These are phyloP conservation scores for Rhodotorula sp. DNA, from an alignment of 1,284 basidiomycete species.

Conservation along the genomic window DNA sequence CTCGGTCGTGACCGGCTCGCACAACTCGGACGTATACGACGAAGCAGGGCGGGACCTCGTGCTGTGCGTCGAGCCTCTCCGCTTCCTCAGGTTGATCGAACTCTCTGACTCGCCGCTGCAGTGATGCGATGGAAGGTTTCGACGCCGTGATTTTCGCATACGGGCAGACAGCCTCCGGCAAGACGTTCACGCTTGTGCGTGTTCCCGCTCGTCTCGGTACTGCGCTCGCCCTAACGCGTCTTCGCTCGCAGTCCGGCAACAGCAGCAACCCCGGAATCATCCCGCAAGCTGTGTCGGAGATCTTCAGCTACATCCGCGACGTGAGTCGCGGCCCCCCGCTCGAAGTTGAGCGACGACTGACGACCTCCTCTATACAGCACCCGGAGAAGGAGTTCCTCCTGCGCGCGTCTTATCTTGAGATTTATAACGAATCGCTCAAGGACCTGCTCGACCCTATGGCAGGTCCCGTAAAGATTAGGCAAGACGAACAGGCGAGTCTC, in stretches of 20 bases:
- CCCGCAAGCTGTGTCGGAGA: slow-evolving; percentile 70
- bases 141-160: slow-evolving; percentile 94
- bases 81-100: slow-evolving; percentile 46
- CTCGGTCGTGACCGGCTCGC: slow-evolving; percentile 73
- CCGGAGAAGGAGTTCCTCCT: slow-evolving; percentile 86
- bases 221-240: slow-evolving; percentile 12
- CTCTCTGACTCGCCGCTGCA: slow-evolving; percentile 50
- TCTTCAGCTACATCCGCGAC: slow-evolving; percentile 54
- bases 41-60: slow-evolving; percentile 83
- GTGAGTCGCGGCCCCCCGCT: slow-evolving; percentile 16
- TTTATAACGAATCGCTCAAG: slow-evolving; percentile 92
- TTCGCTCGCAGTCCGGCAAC: slow-evolving; percentile 60
- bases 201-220: neutral
- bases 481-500: slow-evolving; percentile 38
- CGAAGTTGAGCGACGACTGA: neutral
- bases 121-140: slow-evolving; percentile 81
- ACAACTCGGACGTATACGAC: slow-evolving; percentile 81
- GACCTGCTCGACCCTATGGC: slow-evolving; percentile 72
- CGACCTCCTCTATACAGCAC: slow-evolving; percentile 27
- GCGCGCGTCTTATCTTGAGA: slow-evolving; percentile 90
- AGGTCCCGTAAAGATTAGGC: slow-evolving; percentile 41
- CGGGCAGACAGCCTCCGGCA: slow-evolving; percentile 81
- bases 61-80: slow-evolving; percentile 49
- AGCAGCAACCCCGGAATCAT: slow-evolving; percentile 89
- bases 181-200: slow-evolving; percentile 81